Percentiles rank a stretch among this genome's conserved stretches.
These are phyloP conservation scores for Quercus variabilis DNA, from an alignment of 306 rosid species.

Conservation along the genomic window DNA sequence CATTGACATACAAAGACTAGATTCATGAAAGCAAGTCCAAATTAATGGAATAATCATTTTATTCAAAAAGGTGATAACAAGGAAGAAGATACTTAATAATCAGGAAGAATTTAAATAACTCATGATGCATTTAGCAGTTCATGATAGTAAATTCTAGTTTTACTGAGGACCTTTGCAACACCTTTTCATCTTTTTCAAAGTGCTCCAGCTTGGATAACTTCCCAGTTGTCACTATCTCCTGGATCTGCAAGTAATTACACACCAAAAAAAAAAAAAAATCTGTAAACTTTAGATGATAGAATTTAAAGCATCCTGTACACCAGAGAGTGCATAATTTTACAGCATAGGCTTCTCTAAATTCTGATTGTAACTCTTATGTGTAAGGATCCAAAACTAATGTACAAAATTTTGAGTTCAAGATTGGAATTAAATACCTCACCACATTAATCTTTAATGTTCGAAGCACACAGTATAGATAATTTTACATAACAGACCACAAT, in stretches of 20 bases:
- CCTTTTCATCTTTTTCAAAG: constrained; percentile 91
- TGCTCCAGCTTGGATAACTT: constrained; percentile 84
- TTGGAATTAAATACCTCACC: not conserved
- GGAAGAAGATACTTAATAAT: not conserved
- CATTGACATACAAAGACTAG: not conserved
- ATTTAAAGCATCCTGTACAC: not conserved
- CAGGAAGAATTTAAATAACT: not conserved
- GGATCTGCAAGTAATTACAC: constrained; percentile 60
- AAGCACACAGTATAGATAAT: not conserved
- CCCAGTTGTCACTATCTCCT: constrained; percentile 87
- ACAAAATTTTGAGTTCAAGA: not conserved
- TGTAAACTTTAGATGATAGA: constrained; percentile 9
- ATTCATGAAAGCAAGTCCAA: not conserved
- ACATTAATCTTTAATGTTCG: not conserved
- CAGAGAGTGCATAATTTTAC: constrained; percentile 1
- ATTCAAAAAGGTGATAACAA: not conserved
- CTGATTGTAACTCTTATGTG: not conserved
- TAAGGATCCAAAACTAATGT: not conserved
- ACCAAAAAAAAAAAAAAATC: constrained; percentile 6
- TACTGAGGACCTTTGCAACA: constrained; percentile 31
- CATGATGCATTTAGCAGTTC: not conserved
- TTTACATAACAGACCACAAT: not conserved
- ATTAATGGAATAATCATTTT: not conserved
- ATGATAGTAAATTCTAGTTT: not conserved
- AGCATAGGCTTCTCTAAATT: not conserved